Conservation (phyloP, 345 rosid species). For the Eucalyptus cloeziana region DNA sequence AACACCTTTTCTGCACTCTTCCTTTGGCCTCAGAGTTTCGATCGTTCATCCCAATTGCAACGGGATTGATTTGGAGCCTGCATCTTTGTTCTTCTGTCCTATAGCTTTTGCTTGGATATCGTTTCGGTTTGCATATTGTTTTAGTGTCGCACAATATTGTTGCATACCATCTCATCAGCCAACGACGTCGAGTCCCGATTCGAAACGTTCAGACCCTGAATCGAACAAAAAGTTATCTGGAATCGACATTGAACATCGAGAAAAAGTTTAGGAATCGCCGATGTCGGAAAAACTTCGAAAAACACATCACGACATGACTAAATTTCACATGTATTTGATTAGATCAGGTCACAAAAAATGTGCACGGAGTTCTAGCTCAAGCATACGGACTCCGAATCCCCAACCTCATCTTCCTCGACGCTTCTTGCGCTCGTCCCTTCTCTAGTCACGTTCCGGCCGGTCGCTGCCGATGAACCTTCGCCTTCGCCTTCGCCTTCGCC, state of each 20-base stretch:
- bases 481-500: background rate
- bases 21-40: no score
- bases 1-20: no score
- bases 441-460: slow-evolving; percentile 2
- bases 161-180: background rate
- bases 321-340: background rate
- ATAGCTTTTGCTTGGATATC: background rate
- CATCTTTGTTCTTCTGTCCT: background rate
- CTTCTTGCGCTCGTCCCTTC: slow-evolving; percentile 5
- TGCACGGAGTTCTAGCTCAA: background rate
- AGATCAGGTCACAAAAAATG: background rate
- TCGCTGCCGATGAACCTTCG: slow-evolving; percentile 12
- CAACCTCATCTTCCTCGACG: slow-evolving; percentile 11
- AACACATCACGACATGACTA: background rate
- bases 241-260: background rate
- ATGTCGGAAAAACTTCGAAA: background rate
- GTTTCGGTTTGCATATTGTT: background rate
- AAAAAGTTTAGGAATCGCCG: background rate
- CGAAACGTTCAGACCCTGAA: background rate
- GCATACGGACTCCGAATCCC: slow-evolving; percentile 34
- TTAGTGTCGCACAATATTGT: background rate
- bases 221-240: background rate
- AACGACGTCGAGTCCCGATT: background rate
- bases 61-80: background rate
- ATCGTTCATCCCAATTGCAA: background rate